Percentiles rank a stretch among this genome's conserved stretches.
Evolutionary conservation across 441 rosid species (phyloP).

Genomic region (Erysimum pusillum): DNA sequence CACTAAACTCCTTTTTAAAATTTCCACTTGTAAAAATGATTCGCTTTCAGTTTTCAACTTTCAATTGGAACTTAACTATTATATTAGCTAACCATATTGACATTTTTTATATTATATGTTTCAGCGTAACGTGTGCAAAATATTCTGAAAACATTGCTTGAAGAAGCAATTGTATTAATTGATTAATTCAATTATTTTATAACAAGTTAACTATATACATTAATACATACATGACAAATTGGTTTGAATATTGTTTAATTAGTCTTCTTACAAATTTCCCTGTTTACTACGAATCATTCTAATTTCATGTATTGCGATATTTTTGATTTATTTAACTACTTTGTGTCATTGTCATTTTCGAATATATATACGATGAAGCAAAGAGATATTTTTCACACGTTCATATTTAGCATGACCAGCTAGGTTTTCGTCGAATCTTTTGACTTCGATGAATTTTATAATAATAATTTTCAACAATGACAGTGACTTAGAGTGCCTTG

Average conservation of each 20-base stretch:
- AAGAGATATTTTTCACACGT: background rate
- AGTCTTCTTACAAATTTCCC: background rate
- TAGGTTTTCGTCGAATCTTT: background rate
- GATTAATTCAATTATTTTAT: background rate
- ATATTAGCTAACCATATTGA: conserved; percentile 19
- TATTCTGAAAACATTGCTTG: conserved; percentile 17
- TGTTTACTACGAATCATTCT: background rate
- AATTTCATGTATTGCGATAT: background rate
- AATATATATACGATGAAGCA: background rate
- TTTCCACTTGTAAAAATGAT: conserved; percentile 18
- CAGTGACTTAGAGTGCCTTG: too few species aligned
- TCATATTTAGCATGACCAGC: background rate
- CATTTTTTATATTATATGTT: conserved; percentile 2
- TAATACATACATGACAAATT: conserved; percentile 13
- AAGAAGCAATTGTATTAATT: too few species aligned
- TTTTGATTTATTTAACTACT: background rate
- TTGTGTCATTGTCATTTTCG: background rate
- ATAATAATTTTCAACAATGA: background rate
- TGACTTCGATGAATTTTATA: background rate
- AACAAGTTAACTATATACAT: conserved; percentile 10
- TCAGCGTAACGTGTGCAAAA: conserved; percentile 2
- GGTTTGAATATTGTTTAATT: background rate
- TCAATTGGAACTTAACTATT: background rate
- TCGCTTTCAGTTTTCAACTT: background rate
- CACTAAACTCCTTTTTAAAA: background rate